Conservation (phyloP, 2,329 filamentous ascomycete species). For the Leptosphaerulina australis region DNA sequence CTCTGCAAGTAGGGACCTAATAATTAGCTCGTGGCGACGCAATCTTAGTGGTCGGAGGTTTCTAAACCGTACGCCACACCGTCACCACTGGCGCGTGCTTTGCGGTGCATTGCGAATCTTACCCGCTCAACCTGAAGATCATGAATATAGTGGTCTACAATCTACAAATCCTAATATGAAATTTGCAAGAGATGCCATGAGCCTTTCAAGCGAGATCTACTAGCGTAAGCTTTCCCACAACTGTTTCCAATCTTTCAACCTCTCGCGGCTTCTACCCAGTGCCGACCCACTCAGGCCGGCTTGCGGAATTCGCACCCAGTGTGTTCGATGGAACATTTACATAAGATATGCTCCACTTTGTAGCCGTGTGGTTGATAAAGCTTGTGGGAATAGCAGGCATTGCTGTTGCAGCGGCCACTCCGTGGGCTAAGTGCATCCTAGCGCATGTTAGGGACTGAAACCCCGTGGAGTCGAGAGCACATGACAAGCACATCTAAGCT, state of each 20-base stretch:
- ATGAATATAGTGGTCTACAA: background rate
- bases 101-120: background rate
- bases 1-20: too few relatives aligned
- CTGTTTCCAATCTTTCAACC: too few relatives aligned
- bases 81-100: slow-evolving; percentile 5
- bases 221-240: too few relatives aligned
- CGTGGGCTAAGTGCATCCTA: background rate
- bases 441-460: background rate
- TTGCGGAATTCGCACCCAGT: background rate
- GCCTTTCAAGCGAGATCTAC: background rate
- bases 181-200: background rate
- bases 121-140: background rate
- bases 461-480: slow-evolving; percentile 1
- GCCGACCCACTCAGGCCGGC: background rate
- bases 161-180: background rate
- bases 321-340: slow-evolving; percentile 3
- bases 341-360: background rate
- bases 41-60: slow-evolving; percentile 1
- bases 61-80: background rate
- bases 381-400: background rate
- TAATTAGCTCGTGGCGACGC: background rate
- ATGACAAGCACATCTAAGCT: background rate
- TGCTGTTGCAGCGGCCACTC: background rate
- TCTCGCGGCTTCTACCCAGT: background rate
- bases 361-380: background rate